phyloP scores from a whole-genome alignment of 768 basidiomycete species.

The Suillus alpinus region DNA sequence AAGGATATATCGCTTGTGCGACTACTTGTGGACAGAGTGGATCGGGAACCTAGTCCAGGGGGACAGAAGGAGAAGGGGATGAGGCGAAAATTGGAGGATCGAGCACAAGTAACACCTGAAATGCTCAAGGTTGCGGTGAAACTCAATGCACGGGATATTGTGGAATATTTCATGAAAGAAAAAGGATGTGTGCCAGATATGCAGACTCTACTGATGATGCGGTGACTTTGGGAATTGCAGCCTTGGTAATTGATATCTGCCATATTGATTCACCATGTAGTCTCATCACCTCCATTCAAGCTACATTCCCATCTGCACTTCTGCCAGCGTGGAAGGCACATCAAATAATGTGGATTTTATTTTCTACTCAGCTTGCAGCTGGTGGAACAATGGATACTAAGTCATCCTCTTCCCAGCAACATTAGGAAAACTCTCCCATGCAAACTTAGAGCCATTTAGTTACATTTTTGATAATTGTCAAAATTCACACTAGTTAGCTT shows the following conservation, averaged over 20 bases:
- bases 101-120: constrained; percentile 47
- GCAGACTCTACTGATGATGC: constrained; percentile 51
- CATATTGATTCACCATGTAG: not conserved
- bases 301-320: no score
- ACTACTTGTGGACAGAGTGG: constrained; percentile 68
- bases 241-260: not conserved
- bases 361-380: no score
- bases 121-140: constrained; percentile 70
- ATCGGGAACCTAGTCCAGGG: constrained; percentile 8
- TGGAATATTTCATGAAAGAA: constrained; percentile 65
- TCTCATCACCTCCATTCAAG: not conserved
- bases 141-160: constrained; percentile 63
- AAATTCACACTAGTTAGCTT: no score
- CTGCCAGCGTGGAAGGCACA: no score
- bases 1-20: constrained; percentile 67
- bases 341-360: no score
- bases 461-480: no score
- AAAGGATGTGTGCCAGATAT: constrained; percentile 75
- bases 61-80: constrained; percentile 33
- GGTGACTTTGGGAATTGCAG: constrained; percentile 15
- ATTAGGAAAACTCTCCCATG: no score
- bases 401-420: no score
- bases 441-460: no score
- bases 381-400: no score
- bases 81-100: constrained; percentile 56